A percentile compares a stretch with the other conserved stretches of the same genome.
Evolutionary conservation across 2,329 filamentous ascomycete genomes (phyloP).

Genomic region (Plenodomus tracheiphilus): DNA sequence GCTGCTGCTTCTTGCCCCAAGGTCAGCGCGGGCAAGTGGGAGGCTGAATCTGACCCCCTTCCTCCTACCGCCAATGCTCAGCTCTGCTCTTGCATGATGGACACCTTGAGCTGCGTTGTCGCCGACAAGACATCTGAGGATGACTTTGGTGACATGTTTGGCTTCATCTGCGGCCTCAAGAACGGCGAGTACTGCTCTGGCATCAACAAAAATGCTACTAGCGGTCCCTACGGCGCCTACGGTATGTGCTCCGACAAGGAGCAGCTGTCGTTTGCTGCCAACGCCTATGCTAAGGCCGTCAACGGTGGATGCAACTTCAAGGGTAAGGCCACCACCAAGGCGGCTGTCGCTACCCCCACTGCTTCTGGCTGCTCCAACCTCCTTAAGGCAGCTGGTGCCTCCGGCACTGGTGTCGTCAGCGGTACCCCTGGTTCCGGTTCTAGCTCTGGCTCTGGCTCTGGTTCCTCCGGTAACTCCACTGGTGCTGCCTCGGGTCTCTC

Average conservation of each 20-base stretch:
- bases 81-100: slow-evolving; percentile 85
- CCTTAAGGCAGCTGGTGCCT: slow-evolving; percentile 65
- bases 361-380: slow-evolving; percentile 59
- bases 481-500: slow-evolving; percentile 48
- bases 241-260: slow-evolving; percentile 73
- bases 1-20: slow-evolving; percentile 71
- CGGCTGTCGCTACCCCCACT: slow-evolving; percentile 51
- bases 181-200: slow-evolving; percentile 63
- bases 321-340: slow-evolving; percentile 64
- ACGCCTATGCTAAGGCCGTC: slow-evolving; percentile 62
- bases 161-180: slow-evolving; percentile 67
- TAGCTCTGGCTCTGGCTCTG: slow-evolving; percentile 16
- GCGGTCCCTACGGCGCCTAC: slow-evolving; percentile 74
- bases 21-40: slow-evolving; percentile 64
- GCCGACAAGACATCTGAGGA: slow-evolving; percentile 57
- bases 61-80: slow-evolving; percentile 78
- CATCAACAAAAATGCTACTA: slow-evolving; percentile 68
- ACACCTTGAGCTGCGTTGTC: slow-evolving; percentile 71
- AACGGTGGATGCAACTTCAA: slow-evolving; percentile 70
- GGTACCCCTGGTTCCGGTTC: slow-evolving; percentile 23
- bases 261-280: slow-evolving; percentile 74
- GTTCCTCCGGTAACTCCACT: slow-evolving; percentile 13
- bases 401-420: slow-evolving; percentile 60
- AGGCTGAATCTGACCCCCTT: slow-evolving; percentile 66
- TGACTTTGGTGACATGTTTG: slow-evolving; percentile 71